These are phyloP conservation scores for Alternaria atra DNA, from an alignment of 2,329 filamentous ascomycete species.

Conservation along the genomic window DNA sequence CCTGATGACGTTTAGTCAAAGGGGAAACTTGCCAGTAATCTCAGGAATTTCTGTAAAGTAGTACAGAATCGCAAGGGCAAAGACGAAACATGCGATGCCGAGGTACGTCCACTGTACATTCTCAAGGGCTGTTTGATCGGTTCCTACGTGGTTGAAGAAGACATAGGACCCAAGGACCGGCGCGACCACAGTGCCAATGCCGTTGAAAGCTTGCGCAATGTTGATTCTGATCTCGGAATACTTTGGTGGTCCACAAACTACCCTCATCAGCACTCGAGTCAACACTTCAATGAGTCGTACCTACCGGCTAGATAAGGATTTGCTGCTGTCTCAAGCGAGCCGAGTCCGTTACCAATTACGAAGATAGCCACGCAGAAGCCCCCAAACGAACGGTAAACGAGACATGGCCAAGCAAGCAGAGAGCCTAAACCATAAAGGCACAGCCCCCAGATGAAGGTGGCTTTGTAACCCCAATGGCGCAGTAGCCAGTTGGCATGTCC, in stretches of 20 bases:
- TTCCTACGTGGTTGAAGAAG: constrained; percentile 66
- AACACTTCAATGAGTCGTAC: not conserved
- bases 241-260: constrained; percentile 65
- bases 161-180: constrained; percentile 68
- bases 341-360: constrained; percentile 62
- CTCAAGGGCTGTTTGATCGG: constrained; percentile 59
- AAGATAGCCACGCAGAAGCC: constrained; percentile 69
- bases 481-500: constrained; percentile 60
- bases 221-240: constrained; percentile 68
- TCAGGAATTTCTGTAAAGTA: constrained; percentile 64
- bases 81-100: constrained; percentile 68
- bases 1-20: not conserved
- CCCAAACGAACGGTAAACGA: constrained; percentile 64
- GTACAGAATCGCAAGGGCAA: constrained; percentile 65
- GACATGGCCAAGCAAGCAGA: constrained; percentile 67
- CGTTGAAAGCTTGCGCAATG: constrained; percentile 67
- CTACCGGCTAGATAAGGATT: constrained; percentile 54
- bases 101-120: constrained; percentile 73
- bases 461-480: constrained; percentile 60
- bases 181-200: constrained; percentile 66
- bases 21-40: constrained; percentile 56
- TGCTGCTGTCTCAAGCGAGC: constrained; percentile 67
- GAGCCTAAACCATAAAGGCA: constrained; percentile 65
- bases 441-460: constrained; percentile 62
- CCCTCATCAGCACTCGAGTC: not conserved